Evolutionary conservation across 2,329 filamentous ascomycete species (phyloP), one percentile per base, ranked within the genome.

Genomic region (Colletotrichum somersetense): DNA sequence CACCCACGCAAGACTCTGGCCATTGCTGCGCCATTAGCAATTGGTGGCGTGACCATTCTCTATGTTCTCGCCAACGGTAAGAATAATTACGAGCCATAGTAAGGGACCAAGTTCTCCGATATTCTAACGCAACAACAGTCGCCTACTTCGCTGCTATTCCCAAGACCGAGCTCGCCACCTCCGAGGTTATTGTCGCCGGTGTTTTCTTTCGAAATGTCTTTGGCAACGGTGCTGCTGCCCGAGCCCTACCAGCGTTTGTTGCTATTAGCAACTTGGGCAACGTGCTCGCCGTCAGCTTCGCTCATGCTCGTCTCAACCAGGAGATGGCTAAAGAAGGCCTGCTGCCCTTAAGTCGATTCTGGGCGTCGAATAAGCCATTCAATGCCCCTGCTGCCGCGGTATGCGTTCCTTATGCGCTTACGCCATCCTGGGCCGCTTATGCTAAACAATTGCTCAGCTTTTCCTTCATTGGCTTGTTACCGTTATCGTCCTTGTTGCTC

Each of bases 271-370:
- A 89, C 73, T 76, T 91, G 59, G 90, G 89, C 8, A 91, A 91
- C 63, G 88, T 92, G 0, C 80, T 91, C 11, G 87, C 88, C 26
- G 86, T 91, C 57, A 89, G 85, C 70, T 91, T 91, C 75, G 85
- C 88, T 0, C 88, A 91, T 65, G 81, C 89, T 0, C 84, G 89
- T 0, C 75, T 91, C 12, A 91, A 89, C 74, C 89, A 91, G 74
- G 91, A 93, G 78, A 83, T 93, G 56, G 92, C 89, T 0, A 92
- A 92, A 76, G 91, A 94, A 76, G 91, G 91, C 0, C 82, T 93
- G 6, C 77, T 93, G 18, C 92, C 92, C 0, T 91, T 87, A 66
- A 89, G 89, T 72, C 84, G 85, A 2, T 88, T 93, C 78, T 93
- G 89, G 89, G 91, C 91, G 0, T 92, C 90, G 4, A 91, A 90